phyloP scores from a whole-genome alignment of 2,329 filamentous ascomycete genomes.

The Mycocentrospora acerina region DNA sequence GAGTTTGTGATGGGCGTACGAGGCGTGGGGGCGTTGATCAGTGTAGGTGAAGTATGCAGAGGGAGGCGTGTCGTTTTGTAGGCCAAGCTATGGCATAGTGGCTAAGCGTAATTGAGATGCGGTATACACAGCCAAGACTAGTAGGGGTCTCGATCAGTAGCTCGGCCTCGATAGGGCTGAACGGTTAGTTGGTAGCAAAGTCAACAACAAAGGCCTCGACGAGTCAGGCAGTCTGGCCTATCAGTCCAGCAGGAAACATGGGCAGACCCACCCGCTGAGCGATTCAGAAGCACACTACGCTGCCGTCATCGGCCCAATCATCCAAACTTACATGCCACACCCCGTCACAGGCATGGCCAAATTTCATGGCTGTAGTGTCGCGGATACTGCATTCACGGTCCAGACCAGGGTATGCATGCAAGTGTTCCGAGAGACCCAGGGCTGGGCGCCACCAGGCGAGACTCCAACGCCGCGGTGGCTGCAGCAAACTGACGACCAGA shows the following conservation, averaged over 20 bases:
- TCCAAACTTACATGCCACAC: conserved; percentile 34
- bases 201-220: too few species aligned
- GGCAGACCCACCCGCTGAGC: conserved; percentile 23
- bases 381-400: conserved; percentile 11
- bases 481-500: conserved; percentile 9
- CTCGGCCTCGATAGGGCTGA: too few species aligned
- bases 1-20: conserved; percentile 9
- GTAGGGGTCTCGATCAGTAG: too few species aligned
- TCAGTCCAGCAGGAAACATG: conserved; percentile 7
- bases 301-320: conserved; percentile 23
- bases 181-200: too few species aligned
- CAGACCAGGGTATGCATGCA: conserved; percentile 15
- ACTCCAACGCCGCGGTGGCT: conserved; percentile 20
- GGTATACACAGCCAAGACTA: too few species aligned
- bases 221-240: too few species aligned
- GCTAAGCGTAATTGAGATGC: too few species aligned
- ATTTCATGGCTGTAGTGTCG: conserved; percentile 16
- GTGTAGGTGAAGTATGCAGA: conserved; percentile 2
- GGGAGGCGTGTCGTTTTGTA: not conserved
- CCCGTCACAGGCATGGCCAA: conserved; percentile 14
- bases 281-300: conserved; percentile 29
- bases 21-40: not conserved
- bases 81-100: not conserved
- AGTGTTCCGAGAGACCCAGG: conserved; percentile 17
- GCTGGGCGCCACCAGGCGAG: conserved; percentile 19